Conservation (phyloP, 345 rosid genomes). For the Ricinus communis region DNA sequence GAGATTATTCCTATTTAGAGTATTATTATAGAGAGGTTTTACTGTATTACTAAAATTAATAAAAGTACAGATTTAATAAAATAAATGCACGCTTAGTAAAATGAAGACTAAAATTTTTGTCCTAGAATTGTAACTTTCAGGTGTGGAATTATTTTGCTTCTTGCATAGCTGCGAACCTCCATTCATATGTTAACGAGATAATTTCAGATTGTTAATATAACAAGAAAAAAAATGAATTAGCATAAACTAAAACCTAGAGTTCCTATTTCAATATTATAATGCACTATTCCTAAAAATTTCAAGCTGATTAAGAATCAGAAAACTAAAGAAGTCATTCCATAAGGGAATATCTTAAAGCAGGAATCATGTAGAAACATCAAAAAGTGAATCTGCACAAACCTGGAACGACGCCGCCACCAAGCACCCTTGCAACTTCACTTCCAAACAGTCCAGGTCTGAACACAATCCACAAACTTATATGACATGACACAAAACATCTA, state of each 20-base stretch:
- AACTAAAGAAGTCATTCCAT: not conserved
- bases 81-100: not conserved
- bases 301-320: not conserved
- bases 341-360: not conserved
- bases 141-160: not conserved
- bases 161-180: not conserved
- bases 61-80: not conserved
- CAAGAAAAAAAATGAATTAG: not conserved
- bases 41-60: too few species aligned
- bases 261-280: not conserved
- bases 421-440: constrained; percentile 80
- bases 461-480: constrained; percentile 22
- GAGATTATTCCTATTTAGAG: too few species aligned
- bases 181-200: not conserved
- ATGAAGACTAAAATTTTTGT: not conserved
- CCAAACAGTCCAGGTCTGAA: constrained; percentile 78
- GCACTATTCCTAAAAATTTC: not conserved
- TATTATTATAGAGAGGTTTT: too few species aligned
- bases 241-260: not conserved
- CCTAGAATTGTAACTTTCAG: too few species aligned
- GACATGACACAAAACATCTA: not conserved
- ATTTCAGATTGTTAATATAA: not conserved
- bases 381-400: constrained; percentile 42
- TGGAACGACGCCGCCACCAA: constrained; percentile 98
- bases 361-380: constrained; percentile 5